Percentiles rank a stretch among this genome's conserved stretches.
Evolutionary conservation across 1,139 yeast genomes (phyloP).

Genomic region (Yamadazyma blattariae): DNA sequence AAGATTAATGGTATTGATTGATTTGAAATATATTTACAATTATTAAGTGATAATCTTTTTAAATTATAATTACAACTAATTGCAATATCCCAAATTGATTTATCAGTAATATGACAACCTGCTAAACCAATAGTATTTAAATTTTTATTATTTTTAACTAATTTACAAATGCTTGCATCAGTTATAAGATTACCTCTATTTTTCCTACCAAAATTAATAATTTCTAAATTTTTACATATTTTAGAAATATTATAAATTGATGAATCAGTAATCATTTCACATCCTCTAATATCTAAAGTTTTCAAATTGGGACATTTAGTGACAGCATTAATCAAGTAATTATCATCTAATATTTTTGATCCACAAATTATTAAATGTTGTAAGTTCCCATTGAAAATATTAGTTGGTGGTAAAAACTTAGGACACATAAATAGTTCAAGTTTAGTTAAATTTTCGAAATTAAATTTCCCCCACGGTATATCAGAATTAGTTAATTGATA

Average conservation of each 20-base stretch:
- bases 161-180: conserved; percentile 59
- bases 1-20: conserved; percentile 64
- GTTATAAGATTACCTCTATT: conserved; percentile 66
- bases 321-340: conserved; percentile 50
- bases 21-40: conserved; percentile 66
- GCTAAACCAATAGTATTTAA: conserved; percentile 82
- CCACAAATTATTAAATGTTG: conserved; percentile 74
- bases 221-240: conserved; percentile 52
- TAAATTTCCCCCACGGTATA: conserved; percentile 17
- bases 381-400: conserved; percentile 42
- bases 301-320: conserved; percentile 57
- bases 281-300: conserved; percentile 77
- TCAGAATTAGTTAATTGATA: conserved; percentile 22
- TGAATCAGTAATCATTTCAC: conserved; percentile 73
- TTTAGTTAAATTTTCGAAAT: conserved; percentile 54
- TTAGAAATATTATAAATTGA: conserved; percentile 68
- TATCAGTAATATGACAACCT: conserved; percentile 79
- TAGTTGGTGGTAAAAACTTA: conserved; percentile 52
- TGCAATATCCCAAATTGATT: conserved; percentile 78
- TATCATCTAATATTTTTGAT: conserved; percentile 61
- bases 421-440: conserved; percentile 87
- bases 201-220: conserved; percentile 80
- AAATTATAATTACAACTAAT: conserved; percentile 51
- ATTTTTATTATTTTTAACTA: conserved; percentile 52
- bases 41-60: conserved; percentile 73